These are phyloP conservation scores for Erythrobasidium yunnanense DNA, from an alignment of 768 basidiomycete genomes.

Conservation along the genomic window DNA sequence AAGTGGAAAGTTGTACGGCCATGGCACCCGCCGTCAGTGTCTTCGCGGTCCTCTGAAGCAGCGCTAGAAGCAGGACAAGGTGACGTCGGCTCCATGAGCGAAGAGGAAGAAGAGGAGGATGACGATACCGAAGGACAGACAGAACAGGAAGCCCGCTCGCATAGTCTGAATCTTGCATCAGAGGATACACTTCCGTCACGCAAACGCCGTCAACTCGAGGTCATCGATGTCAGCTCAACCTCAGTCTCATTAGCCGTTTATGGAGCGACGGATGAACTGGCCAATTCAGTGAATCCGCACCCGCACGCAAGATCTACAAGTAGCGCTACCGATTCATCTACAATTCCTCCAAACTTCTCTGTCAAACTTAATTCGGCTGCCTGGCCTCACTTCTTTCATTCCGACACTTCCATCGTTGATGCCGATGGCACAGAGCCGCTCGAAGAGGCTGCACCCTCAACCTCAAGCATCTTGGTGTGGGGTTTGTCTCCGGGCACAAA, in stretches of 20 bases:
- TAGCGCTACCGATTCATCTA: neutral
- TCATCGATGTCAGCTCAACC: constrained; percentile 28
- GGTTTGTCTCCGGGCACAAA: constrained; percentile 8
- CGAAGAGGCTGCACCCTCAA: neutral
- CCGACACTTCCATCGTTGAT: constrained; percentile 22
- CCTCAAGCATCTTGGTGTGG: constrained; percentile 23
- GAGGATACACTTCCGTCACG: neutral
- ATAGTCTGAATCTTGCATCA: neutral
- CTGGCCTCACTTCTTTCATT: constrained; percentile 28
- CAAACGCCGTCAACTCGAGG: constrained; percentile 20
- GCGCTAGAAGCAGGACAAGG: constrained; percentile 3
- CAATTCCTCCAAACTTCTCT: constrained; percentile 19
- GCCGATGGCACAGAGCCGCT: neutral
- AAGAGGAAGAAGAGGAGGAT: neutral
- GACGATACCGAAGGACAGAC: neutral
- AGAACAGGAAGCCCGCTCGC: neutral
- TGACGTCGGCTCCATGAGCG: neutral
- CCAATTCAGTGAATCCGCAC: neutral
- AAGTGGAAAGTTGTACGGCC: constrained; percentile 24
- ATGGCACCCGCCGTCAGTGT: neutral
- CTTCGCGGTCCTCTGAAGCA: neutral
- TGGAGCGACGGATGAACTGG: neutral
- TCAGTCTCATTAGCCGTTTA: constrained; percentile 25
- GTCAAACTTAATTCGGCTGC: constrained; percentile 27
- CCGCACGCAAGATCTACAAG: neutral